These are phyloP conservation scores for Trypanosoma mega DNA, from an alignment of 208 protist species.

Conservation along the genomic window DNA sequence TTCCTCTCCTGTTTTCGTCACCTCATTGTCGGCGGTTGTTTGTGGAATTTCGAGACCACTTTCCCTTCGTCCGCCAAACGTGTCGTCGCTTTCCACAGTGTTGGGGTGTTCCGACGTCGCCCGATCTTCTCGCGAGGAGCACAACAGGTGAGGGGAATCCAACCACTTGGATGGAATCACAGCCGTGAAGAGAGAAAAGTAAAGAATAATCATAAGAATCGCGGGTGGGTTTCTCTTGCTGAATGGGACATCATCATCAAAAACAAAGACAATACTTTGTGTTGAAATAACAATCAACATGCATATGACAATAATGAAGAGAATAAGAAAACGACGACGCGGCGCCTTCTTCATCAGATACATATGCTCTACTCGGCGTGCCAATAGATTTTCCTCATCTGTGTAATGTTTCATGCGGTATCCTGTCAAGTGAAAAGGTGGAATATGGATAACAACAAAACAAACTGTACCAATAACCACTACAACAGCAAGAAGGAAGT, in stretches of 20 bases:
- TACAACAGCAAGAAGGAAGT: constrained; percentile 36
- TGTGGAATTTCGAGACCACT: too few species aligned
- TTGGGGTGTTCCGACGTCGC: too few species aligned
- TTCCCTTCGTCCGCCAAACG: too few species aligned
- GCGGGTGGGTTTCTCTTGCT: constrained; percentile 25
- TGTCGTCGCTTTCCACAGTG: too few species aligned
- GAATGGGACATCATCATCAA: constrained; percentile 26
- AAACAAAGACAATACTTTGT: constrained; percentile 45
- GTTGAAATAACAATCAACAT: constrained; percentile 35
- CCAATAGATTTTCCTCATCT: constrained; percentile 24
- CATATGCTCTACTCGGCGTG: constrained; percentile 30
- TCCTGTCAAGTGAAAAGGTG: constrained; percentile 46
- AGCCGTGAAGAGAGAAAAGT: constrained; percentile 26
- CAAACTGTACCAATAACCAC: constrained; percentile 31
- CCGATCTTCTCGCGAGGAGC: neutral
- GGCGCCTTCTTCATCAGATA: constrained; percentile 36
- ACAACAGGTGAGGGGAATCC: neutral
- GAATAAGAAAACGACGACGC: constrained; percentile 34
- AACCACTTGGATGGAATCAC: constrained; percentile 23
- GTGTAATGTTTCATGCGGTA: constrained; percentile 35
- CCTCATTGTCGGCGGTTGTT: neutral
- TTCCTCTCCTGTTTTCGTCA: neutral
- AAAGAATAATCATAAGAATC: constrained; percentile 46
- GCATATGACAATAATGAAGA: constrained; percentile 31
- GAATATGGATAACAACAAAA: constrained; percentile 35